Conservation (phyloP, 2,329 filamentous ascomycete genomes). For the Penicillium sp. region DNA sequence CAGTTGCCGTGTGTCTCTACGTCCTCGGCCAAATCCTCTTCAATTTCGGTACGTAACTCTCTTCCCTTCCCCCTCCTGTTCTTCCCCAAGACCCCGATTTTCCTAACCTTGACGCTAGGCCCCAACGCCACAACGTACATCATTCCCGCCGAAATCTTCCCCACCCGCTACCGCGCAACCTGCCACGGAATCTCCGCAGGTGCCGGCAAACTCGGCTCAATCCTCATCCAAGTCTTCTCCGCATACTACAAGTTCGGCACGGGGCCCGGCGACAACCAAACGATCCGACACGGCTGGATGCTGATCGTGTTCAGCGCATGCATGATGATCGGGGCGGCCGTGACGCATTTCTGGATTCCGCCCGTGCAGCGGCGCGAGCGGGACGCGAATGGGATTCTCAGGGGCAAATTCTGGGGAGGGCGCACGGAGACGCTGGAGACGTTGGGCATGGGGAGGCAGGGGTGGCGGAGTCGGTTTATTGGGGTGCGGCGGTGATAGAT, state of each 20-base stretch:
- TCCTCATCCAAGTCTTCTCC: constrained; percentile 47
- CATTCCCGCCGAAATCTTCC: constrained; percentile 62
- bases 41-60: constrained; percentile 48
- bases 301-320: constrained; percentile 48
- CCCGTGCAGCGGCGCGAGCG: constrained; percentile 38
- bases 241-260: constrained; percentile 47
- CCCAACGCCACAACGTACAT: constrained; percentile 50
- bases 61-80: neutral
- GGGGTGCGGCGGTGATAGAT: neutral
- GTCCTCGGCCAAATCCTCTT: constrained; percentile 54
- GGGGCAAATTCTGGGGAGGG: constrained; percentile 39
- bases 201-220: constrained; percentile 58
- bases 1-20: constrained; percentile 48
- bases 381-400: constrained; percentile 19
- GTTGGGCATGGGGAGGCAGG: constrained; percentile 43
- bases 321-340: constrained; percentile 47
- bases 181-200: constrained; percentile 61
- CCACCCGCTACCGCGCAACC: constrained; percentile 59
- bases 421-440: constrained; percentile 46
- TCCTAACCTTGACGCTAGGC: constrained; percentile 26
- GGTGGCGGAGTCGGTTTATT: constrained; percentile 42
- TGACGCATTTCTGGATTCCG: constrained; percentile 49
- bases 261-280: constrained; percentile 36
- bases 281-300: constrained; percentile 45
- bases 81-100: neutral